phyloP scores from a whole-genome alignment of 306 rosid genomes.

The Leucaena leucocephala region DNA sequence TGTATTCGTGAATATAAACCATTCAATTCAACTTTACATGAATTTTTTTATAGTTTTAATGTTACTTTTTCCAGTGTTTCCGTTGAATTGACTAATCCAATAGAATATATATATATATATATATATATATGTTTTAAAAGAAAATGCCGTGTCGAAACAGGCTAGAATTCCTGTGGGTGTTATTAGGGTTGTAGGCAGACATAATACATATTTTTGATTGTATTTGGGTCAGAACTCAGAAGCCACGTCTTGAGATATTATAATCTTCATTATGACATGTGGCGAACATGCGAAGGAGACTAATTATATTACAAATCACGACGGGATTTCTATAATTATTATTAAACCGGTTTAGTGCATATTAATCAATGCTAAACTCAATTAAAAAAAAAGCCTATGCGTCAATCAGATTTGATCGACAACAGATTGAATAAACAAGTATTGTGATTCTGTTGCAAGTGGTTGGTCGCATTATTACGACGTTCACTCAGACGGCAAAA shows the following conservation, averaged over 20 bases:
- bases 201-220: not conserved
- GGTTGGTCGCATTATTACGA: slow-evolving; percentile 31
- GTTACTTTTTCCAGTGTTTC: not conserved
- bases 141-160: not conserved
- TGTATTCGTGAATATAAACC: not conserved
- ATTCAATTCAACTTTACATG: not conserved
- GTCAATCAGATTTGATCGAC: slow-evolving; percentile 32
- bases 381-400: not conserved
- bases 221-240: slow-evolving; percentile 26
- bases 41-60: not conserved
- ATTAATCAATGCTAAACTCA: not conserved
- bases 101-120: too few relatives aligned
- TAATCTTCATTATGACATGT: slow-evolving; percentile 29
- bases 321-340: slow-evolving; percentile 20
- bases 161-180: not conserved
- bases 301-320: slow-evolving; percentile 3
- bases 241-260: slow-evolving; percentile 3
- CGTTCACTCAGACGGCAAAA: slow-evolving; percentile 7
- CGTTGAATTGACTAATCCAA: not conserved
- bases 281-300: slow-evolving; percentile 40
- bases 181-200: slow-evolving; percentile 10
- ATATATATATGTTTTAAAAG: too few relatives aligned
- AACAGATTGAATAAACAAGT: slow-evolving; percentile 27
- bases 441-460: slow-evolving; percentile 36
- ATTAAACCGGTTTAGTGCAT: slow-evolving; percentile 13